These are phyloP conservation scores for Phyllosticta ampelicida DNA, from an alignment of 2,329 filamentous ascomycete species.

Conservation along the genomic window DNA sequence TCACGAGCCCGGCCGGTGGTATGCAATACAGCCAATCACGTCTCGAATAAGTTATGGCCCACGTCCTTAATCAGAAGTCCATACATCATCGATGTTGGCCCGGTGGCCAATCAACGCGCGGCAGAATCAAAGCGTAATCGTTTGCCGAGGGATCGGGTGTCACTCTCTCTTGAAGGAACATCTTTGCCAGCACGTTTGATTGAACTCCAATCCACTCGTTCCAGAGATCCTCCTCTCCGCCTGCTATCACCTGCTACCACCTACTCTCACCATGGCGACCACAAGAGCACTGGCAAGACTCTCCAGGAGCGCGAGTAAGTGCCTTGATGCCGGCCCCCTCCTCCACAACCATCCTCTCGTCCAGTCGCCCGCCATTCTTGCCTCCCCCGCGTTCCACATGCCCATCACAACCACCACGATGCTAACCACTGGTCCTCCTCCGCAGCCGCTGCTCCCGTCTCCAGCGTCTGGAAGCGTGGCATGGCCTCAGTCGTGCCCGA, in stretches of 20 bases:
- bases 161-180: not conserved
- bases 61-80: slow-evolving; percentile 1
- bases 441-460: slow-evolving; percentile 25
- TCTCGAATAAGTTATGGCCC: not conserved
- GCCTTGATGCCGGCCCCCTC: not conserved
- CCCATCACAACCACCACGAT: not conserved
- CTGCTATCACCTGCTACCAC: not conserved
- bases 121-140: slow-evolving; percentile 2
- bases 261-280: slow-evolving; percentile 24
- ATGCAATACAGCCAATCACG: not conserved
- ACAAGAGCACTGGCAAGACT: slow-evolving; percentile 28
- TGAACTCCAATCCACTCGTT: not conserved
- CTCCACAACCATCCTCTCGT: not conserved
- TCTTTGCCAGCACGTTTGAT: slow-evolving; percentile 3
- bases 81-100: not conserved
- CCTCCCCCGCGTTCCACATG: not conserved
- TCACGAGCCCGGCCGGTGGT: not conserved
- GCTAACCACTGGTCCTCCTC: slow-evolving; percentile 13
- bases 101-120: slow-evolving; percentile 1
- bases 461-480: slow-evolving; percentile 20
- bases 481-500: slow-evolving; percentile 34
- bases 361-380: slow-evolving; percentile 2
- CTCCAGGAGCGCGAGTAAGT: slow-evolving; percentile 26
- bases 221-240: not conserved
- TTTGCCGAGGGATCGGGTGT: slow-evolving; percentile 6